A percentile compares a stretch with the other conserved stretches of the same genome.
phyloP scores from a whole-genome alignment of 169 alveolate genomes.

The Pseudocohnilembus persalinus region DNA sequence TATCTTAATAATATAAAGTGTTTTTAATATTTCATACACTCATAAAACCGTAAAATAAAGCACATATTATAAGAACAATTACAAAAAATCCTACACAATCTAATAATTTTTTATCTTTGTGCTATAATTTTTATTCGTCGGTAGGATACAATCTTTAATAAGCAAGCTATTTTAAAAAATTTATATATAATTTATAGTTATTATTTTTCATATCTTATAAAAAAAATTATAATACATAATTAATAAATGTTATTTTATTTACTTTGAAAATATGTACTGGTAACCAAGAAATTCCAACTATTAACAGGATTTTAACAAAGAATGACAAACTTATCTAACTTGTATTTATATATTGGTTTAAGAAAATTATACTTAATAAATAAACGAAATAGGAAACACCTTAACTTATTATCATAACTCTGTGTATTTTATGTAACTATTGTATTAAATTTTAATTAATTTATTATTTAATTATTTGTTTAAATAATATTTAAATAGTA shows the following conservation, averaged over 20 bases:
- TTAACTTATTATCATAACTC: constrained; percentile 51
- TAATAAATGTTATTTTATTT: background rate
- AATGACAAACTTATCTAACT: constrained; percentile 42
- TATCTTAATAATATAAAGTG: too few species aligned
- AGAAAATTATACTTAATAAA: constrained; percentile 49
- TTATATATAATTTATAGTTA: too few species aligned
- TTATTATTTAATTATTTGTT: background rate
- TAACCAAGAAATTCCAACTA: constrained; percentile 56
- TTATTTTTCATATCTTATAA: too few species aligned
- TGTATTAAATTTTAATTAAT: background rate
- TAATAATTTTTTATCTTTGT: background rate
- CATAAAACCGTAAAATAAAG: background rate
- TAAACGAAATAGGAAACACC: constrained; percentile 56
- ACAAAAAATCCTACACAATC: background rate
- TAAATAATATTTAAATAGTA: background rate
- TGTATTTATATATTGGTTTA: constrained; percentile 55
- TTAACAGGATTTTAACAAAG: constrained; percentile 47
- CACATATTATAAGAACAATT: background rate
- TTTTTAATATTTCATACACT: too few species aligned
- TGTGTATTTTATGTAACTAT: constrained; percentile 32
- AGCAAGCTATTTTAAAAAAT: background rate
- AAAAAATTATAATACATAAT: too few species aligned
- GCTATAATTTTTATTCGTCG: background rate
- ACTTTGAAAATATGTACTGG: constrained; percentile 51
- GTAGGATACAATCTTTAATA: background rate